phyloP scores from a whole-genome alignment of 805 yeast genomes.

The Diddensiella santjacobensis region DNA sequence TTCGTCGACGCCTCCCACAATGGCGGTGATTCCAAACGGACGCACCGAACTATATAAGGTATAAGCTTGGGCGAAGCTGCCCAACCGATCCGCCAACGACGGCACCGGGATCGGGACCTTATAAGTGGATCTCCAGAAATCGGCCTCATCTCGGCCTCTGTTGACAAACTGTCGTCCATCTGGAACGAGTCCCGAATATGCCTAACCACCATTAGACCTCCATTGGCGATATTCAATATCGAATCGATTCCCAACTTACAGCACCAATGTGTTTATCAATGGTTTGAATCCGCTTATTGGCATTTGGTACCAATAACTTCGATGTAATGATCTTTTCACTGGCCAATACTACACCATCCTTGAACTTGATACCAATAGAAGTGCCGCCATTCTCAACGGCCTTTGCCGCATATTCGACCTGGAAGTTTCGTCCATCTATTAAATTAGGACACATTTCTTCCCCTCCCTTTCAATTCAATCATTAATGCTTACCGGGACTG shows the following conservation, averaged over 20 bases:
- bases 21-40: constrained; percentile 93
- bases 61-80: constrained; percentile 89
- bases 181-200: constrained; percentile 91
- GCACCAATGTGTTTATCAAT: constrained; percentile 93
- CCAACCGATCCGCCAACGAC: constrained; percentile 79
- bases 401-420: constrained; percentile 95
- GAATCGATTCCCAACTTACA: constrained; percentile 31
- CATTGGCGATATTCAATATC: background rate
- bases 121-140: constrained; percentile 69
- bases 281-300: constrained; percentile 86
- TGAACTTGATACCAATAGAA: constrained; percentile 84
- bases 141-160: constrained; percentile 90
- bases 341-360: constrained; percentile 94
- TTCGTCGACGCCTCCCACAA: constrained; percentile 89
- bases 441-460: background rate
- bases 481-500: constrained; percentile 54
- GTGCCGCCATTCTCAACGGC: constrained; percentile 98
- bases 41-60: constrained; percentile 95
- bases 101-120: constrained; percentile 75
- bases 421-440: constrained; percentile 56
- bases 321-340: constrained; percentile 91
- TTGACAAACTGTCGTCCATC: constrained; percentile 93
- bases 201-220: constrained; percentile 15
- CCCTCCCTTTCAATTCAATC: background rate
- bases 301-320: constrained; percentile 81